phyloP scores from a whole-genome alignment of 1,284 basidiomycete genomes.

The Pseudozyma sp. region DNA sequence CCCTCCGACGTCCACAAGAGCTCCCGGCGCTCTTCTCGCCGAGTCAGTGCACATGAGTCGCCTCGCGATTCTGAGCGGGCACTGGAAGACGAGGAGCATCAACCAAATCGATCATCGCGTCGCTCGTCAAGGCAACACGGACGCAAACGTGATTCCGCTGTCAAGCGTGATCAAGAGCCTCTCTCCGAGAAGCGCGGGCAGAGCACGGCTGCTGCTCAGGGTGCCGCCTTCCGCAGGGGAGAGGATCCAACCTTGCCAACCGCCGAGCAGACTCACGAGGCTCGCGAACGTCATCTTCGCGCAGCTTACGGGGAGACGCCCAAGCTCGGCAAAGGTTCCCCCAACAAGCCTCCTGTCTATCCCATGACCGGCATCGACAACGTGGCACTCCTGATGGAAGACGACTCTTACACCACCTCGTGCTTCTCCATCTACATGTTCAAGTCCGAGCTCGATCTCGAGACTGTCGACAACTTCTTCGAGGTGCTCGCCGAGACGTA shows the following conservation, averaged over 20 bases:
- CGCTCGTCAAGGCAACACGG: conserved; percentile 23
- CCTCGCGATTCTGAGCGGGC: background rate
- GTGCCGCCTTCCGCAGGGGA: conserved; percentile 39
- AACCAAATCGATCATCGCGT: conserved; percentile 8
- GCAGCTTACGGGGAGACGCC: conserved; percentile 41
- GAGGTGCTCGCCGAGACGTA: conserved; percentile 63
- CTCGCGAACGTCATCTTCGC: conserved; percentile 40
- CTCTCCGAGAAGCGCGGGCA: conserved; percentile 12
- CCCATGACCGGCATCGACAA: conserved; percentile 67
- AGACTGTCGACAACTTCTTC: conserved; percentile 65
- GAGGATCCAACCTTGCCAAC: conserved; percentile 18
- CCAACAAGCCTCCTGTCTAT: conserved; percentile 51
- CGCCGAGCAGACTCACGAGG: conserved; percentile 27
- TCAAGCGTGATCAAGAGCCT: background rate
- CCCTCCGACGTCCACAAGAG: conserved; percentile 5
- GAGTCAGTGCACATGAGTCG: conserved; percentile 12
- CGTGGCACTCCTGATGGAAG: conserved; percentile 64
- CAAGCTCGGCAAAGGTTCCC: conserved; percentile 46
- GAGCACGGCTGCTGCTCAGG: conserved; percentile 44
- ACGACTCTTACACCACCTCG: conserved; percentile 63
- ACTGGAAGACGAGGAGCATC: conserved; percentile 1
- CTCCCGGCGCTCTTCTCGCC: conserved; percentile 35
- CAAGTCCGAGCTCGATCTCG: conserved; percentile 60
- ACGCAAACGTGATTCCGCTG: background rate
- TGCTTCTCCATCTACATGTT: conserved; percentile 69